phyloP scores from a whole-genome alignment of 202 grass and related monocot species.

The Setaria viridis region DNA sequence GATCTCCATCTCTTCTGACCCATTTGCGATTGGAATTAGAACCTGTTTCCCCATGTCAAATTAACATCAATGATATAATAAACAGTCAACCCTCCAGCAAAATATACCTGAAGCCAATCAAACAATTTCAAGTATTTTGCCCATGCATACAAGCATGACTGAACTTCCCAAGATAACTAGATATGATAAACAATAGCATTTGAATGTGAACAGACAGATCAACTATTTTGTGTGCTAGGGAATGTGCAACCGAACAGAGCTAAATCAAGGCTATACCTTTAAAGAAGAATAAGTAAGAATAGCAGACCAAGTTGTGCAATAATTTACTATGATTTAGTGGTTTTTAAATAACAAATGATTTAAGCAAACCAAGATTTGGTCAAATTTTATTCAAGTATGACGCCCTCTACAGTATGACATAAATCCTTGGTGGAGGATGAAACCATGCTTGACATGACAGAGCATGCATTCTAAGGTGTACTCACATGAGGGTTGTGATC shows the following conservation, averaged over 20 bases:
- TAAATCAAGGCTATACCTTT: constrained; percentile 30
- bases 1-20: constrained; percentile 90
- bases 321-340: not conserved
- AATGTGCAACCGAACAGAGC: constrained; percentile 9
- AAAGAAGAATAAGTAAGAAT: not conserved
- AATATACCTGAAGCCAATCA: constrained; percentile 11
- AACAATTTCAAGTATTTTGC: constrained; percentile 2
- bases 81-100: constrained; percentile 11
- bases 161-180: constrained; percentile 1
- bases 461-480: constrained; percentile 20
- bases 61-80: constrained; percentile 16
- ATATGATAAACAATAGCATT: constrained; percentile 17
- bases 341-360: constrained; percentile 16
- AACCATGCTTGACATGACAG: not conserved
- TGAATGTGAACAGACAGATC: constrained; percentile 19
- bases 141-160: constrained; percentile 9
- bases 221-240: constrained; percentile 24
- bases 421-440: constrained; percentile 23
- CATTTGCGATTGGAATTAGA: constrained; percentile 92
- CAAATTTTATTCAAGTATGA: constrained; percentile 1
- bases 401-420: not conserved
- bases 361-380: not conserved
- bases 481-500: constrained; percentile 67
- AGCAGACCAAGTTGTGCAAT: constrained; percentile 17
- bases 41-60: constrained; percentile 65